Evolutionary conservation across 805 yeast species (phyloP).

Genomic region (Yamadazyma paraphyllophila): DNA sequence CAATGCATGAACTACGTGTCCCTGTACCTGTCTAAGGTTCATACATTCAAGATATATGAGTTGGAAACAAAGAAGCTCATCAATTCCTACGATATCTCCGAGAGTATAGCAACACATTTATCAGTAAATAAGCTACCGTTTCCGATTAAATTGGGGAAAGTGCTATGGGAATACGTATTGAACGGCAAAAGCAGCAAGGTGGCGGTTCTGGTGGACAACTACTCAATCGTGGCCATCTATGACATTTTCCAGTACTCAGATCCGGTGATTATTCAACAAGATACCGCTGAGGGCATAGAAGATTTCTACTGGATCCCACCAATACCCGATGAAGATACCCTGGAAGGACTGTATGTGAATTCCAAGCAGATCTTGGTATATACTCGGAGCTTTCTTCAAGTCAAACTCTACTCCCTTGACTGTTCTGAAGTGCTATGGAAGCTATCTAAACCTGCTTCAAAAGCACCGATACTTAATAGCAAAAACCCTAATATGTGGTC

Average conservation of each 20-base stretch:
- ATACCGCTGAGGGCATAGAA: conserved; percentile 27
- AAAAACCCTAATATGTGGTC: conserved; percentile 27
- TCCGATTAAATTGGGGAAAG: neutral
- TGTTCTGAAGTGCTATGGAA: conserved; percentile 31
- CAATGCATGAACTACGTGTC: conserved; percentile 5
- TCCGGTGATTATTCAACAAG: conserved; percentile 34
- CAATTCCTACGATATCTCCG: conserved; percentile 10
- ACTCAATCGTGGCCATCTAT: conserved; percentile 21
- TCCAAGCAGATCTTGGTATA: conserved; percentile 33
- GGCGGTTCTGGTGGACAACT: conserved; percentile 24
- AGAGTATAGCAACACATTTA: conserved; percentile 1
- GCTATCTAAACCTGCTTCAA: conserved; percentile 30
- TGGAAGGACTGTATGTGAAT: conserved; percentile 32
- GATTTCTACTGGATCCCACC: conserved; percentile 37
- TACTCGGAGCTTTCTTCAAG: conserved; percentile 24
- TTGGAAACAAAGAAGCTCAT: neutral
- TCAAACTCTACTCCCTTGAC: conserved; percentile 37
- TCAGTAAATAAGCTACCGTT: neutral
- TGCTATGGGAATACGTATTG: conserved; percentile 13
- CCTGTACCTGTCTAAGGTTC: neutral
- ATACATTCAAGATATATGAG: conserved; percentile 9
- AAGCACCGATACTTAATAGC: conserved; percentile 12
- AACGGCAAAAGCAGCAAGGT: conserved; percentile 23
- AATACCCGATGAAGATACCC: conserved; percentile 8
- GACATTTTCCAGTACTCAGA: conserved; percentile 18